Conservation (phyloP, 2,329 filamentous ascomycete genomes). For the Penicillium hordei region DNA sequence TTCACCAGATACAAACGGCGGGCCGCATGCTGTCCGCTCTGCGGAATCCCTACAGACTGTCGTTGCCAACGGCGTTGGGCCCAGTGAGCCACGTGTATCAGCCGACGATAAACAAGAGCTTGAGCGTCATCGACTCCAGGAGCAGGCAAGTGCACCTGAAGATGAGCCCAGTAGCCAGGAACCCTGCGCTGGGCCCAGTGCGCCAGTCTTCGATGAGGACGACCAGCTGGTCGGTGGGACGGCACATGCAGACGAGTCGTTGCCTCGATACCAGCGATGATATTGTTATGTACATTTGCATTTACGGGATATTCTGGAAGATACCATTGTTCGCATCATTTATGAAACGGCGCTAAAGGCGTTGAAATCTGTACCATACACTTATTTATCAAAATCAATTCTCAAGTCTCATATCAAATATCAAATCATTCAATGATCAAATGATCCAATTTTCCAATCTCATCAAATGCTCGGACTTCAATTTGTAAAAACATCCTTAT, state of each 20-base stretch:
- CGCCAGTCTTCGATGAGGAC: constrained; percentile 60
- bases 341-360: constrained; percentile 14
- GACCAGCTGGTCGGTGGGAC: constrained; percentile 46
- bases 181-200: constrained; percentile 48
- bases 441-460: too few species aligned
- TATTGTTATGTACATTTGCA: constrained; percentile 27
- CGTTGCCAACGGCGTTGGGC: constrained; percentile 36
- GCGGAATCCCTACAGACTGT: constrained; percentile 35
- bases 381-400: constrained; percentile 5
- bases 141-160: constrained; percentile 63
- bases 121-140: constrained; percentile 64
- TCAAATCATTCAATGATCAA: not conserved
- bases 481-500: constrained; percentile 1
- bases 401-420: not conserved
- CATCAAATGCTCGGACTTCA: not conserved
- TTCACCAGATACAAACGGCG: constrained; percentile 20
- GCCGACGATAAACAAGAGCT: constrained; percentile 77
- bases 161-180: constrained; percentile 22
- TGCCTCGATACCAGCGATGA: constrained; percentile 48
- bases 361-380: constrained; percentile 24
- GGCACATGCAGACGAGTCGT: constrained; percentile 40
- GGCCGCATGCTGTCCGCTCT: constrained; percentile 28
- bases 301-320: constrained; percentile 33
- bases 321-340: constrained; percentile 35
- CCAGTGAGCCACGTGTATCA: constrained; percentile 36